Evolutionary conservation across 2,329 filamentous ascomycete species (phyloP).

Genomic region (Pestalotiopsis sp.): DNA sequence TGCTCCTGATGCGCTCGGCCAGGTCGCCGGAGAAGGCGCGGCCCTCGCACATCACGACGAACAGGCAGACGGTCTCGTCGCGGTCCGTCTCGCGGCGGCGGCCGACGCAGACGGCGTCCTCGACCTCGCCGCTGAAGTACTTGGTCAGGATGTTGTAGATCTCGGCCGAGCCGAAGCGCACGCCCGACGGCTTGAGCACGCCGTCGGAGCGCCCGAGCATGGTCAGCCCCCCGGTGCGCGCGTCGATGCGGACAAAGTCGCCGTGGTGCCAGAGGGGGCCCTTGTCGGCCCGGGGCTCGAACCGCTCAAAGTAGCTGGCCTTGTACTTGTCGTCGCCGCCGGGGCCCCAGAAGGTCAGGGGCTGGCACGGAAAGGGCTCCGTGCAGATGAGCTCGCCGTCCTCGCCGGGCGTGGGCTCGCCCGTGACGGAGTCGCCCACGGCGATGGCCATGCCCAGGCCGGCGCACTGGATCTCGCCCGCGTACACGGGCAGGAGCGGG

Average conservation of each 20-base stretch:
- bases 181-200: constrained; percentile 87
- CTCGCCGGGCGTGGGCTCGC: constrained; percentile 61
- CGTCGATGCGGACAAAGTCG: constrained; percentile 79
- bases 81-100: constrained; percentile 69
- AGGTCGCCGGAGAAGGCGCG: constrained; percentile 62
- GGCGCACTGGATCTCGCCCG: constrained; percentile 76
- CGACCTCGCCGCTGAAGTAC: constrained; percentile 76
- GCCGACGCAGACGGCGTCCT: constrained; percentile 88
- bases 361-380: constrained; percentile 86
- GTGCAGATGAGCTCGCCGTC: constrained; percentile 89
- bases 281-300: constrained; percentile 42
- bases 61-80: constrained; percentile 87
- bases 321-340: constrained; percentile 76
- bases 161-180: constrained; percentile 90
- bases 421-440: constrained; percentile 60
- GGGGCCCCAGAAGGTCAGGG: constrained; percentile 83
- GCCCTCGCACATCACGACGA: constrained; percentile 74
- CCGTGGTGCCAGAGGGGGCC: constrained; percentile 84
- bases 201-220: constrained; percentile 95
- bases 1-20: constrained; percentile 63
- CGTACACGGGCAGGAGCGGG: constrained; percentile 71
- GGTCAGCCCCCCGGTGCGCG: constrained; percentile 73
- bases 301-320: constrained; percentile 86
- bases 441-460: constrained; percentile 79
- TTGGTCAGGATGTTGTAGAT: constrained; percentile 93